Conservation (phyloP, 352 stramenopile species). For the Phytopythium delawarense region DNA sequence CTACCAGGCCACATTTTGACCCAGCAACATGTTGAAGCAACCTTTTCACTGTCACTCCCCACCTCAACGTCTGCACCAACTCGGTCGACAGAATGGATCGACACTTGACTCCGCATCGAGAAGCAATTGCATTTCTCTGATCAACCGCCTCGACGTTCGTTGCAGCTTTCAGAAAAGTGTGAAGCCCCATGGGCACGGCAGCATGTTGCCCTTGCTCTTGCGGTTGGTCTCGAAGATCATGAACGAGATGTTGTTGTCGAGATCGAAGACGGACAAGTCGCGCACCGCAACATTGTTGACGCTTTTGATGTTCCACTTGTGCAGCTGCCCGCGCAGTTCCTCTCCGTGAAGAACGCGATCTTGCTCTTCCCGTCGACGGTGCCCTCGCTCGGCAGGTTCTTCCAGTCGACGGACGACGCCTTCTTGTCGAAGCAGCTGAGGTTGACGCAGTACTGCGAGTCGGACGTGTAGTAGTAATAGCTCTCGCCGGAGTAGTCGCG, state of each 20-base stretch:
- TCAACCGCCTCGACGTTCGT: no score
- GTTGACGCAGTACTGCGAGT: neutral
- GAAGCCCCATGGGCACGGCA: slow-evolving; percentile 13
- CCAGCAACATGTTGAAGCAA: no score
- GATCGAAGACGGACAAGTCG: slow-evolving; percentile 18
- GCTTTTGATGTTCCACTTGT: no score
- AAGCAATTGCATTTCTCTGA: no score
- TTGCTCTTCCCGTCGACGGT: slow-evolving; percentile 8
- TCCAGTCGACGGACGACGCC: neutral
- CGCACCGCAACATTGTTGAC: no score
- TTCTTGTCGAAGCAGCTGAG: neutral
- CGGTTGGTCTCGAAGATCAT: slow-evolving; percentile 24
- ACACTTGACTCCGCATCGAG: no score
- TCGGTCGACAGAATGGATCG: no score
- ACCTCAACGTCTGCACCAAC: no score
- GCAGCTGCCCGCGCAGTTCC: slow-evolving; percentile 17
- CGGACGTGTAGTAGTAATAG: no score
- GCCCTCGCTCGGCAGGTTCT: neutral
- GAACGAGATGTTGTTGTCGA: slow-evolving; percentile 24
- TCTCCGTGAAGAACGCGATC: slow-evolving; percentile 24
- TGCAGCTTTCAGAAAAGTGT: neutral
- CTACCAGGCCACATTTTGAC: no score
- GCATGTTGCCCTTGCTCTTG: slow-evolving; percentile 6
- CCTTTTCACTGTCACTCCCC: no score
- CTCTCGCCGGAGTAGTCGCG: no score